phyloP scores from a whole-genome alignment of 108 stramenopile species.

The Asterionellopsis glacialis region DNA sequence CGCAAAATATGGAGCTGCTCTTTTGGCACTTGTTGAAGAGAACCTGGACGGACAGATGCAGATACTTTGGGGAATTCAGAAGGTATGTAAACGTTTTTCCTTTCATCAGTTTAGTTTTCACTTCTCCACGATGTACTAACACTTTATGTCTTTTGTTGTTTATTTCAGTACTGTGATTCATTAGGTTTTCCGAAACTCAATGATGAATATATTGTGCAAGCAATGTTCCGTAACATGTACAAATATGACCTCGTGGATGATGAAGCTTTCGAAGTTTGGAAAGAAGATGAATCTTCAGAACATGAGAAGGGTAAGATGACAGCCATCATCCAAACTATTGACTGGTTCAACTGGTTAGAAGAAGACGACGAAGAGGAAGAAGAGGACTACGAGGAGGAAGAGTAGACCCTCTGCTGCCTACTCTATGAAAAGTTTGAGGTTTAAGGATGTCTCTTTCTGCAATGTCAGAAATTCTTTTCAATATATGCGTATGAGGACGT shows the following conservation, averaged over 20 bases:
- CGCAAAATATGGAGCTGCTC: slow-evolving; percentile 58
- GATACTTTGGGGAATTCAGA: slow-evolving; percentile 77
- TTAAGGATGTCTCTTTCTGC: too few relatives aligned
- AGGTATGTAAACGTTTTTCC: slow-evolving; percentile 8
- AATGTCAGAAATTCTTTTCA: too few relatives aligned
- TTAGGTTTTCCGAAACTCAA: slow-evolving; percentile 82
- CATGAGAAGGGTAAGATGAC: slow-evolving; percentile 62
- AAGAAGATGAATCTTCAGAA: slow-evolving; percentile 78
- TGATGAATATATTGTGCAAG: slow-evolving; percentile 70
- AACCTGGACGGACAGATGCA: slow-evolving; percentile 68
- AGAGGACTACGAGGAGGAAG: slow-evolving; percentile 67
- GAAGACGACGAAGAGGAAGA: slow-evolving; percentile 82
- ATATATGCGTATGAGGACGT: too few relatives aligned
- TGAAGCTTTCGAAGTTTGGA: slow-evolving; percentile 76
- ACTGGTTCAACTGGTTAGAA: slow-evolving; percentile 86
- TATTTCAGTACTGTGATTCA: slow-evolving; percentile 52
- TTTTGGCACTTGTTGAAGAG: slow-evolving; percentile 66
- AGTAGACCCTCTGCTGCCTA: slow-evolving; percentile 6
- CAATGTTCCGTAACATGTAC: slow-evolving; percentile 88
- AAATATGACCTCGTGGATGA: slow-evolving; percentile 76
- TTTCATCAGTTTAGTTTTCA: neutral
- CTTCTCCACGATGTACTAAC: neutral
- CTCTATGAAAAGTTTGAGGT: too few relatives aligned
- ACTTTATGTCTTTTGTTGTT: neutral
- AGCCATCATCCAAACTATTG: slow-evolving; percentile 76